A percentile compares a stretch with the other conserved stretches of the same genome.
These are phyloP conservation scores for Talaromyces borbonicus DNA, from an alignment of 495 filamentous ascomycete species.

Conservation along the genomic window DNA sequence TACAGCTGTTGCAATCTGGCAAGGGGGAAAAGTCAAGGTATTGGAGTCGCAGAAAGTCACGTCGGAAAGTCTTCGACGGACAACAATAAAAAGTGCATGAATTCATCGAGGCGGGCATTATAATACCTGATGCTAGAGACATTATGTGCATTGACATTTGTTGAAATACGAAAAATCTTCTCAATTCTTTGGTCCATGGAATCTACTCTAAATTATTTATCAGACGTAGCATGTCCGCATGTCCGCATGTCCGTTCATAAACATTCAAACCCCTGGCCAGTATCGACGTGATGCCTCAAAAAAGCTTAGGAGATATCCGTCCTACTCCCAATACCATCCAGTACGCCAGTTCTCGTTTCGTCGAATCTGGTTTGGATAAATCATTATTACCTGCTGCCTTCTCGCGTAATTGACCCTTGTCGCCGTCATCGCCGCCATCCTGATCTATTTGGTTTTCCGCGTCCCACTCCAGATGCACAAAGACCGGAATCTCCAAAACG, in stretches of 20 bases:
- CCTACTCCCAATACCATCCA: slow-evolving; percentile 91
- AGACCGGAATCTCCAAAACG: slow-evolving; percentile 89
- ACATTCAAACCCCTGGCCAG: too few relatives aligned
- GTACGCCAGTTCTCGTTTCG: slow-evolving; percentile 77
- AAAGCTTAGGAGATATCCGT: slow-evolving; percentile 39
- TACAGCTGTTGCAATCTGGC: too few relatives aligned
- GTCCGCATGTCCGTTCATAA: too few relatives aligned
- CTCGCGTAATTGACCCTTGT: slow-evolving; percentile 37
- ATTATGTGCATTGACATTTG: slow-evolving; percentile 6
- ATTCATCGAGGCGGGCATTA: slow-evolving; percentile 18
- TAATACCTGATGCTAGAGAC: slow-evolving; percentile 24
- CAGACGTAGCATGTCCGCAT: too few relatives aligned
- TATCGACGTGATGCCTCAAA: background rate
- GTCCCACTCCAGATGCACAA: slow-evolving; percentile 89
- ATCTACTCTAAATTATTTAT: too few relatives aligned
- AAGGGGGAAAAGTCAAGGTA: background rate
- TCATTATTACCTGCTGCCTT: slow-evolving; percentile 9
- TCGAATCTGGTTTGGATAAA: slow-evolving; percentile 36
- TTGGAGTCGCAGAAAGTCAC: background rate
- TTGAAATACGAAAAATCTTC: too few relatives aligned
- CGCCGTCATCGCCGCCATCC: slow-evolving; percentile 22
- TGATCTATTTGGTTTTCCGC: slow-evolving; percentile 64
- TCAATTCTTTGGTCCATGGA: too few relatives aligned
- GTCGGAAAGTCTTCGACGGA: background rate
- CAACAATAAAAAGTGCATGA: slow-evolving; percentile 15